Evolutionary conservation across 1,284 basidiomycete species (phyloP).

Genomic region (Puccinia polysora): DNA sequence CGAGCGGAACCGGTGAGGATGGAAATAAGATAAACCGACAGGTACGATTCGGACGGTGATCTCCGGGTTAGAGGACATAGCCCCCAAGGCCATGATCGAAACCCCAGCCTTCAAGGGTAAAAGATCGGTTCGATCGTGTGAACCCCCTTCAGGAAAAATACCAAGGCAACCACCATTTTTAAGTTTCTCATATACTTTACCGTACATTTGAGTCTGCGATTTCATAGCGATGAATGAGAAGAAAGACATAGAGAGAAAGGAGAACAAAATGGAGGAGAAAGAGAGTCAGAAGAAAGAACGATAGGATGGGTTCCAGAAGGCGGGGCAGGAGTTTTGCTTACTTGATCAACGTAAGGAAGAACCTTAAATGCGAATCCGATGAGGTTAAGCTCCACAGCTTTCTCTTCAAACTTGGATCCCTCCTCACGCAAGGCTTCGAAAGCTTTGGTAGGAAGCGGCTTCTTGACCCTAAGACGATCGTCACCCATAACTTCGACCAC

Average conservation of each 20-base stretch:
- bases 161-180: constrained; percentile 84
- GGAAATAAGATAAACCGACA: constrained; percentile 91
- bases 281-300: neutral
- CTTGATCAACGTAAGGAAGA: constrained; percentile 42
- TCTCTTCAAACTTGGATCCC: constrained; percentile 26
- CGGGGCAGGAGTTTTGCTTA: neutral
- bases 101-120: constrained; percentile 93
- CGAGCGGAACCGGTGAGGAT: constrained; percentile 88
- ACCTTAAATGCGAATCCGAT: constrained; percentile 28
- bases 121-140: constrained; percentile 90
- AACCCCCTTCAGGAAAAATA: constrained; percentile 96
- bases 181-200: constrained; percentile 81
- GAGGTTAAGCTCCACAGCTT: neutral
- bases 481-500: constrained; percentile 86
- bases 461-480: constrained; percentile 71
- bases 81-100: constrained; percentile 93
- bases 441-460: constrained; percentile 63
- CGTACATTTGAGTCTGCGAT: constrained; percentile 91
- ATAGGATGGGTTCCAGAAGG: neutral
- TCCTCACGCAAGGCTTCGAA: constrained; percentile 51
- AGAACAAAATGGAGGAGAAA: neutral
- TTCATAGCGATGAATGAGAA: neutral
- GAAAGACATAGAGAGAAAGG: neutral
- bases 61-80: constrained; percentile 84
- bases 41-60: constrained; percentile 87